phyloP scores from a whole-genome alignment of 2,329 filamentous ascomycete species.

The Phialocephala subalpina region DNA sequence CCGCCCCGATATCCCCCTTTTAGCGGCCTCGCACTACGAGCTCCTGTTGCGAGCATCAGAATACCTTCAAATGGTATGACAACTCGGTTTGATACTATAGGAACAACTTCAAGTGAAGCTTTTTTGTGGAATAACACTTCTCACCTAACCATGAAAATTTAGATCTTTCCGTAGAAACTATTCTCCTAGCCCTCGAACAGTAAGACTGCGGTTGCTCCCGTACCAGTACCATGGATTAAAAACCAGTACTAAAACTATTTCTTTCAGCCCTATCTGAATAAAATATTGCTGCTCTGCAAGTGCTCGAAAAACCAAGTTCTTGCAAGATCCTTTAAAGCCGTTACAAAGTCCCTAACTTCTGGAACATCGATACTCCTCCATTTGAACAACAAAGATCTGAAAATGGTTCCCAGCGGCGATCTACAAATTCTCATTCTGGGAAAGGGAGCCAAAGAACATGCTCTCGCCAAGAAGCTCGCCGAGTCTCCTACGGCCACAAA shows the following conservation, averaged over 20 bases:
- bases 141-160: too few species aligned
- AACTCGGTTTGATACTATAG: too few species aligned
- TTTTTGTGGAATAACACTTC: too few species aligned
- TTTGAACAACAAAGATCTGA: too few species aligned
- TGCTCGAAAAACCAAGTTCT: neutral
- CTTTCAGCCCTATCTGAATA: neutral
- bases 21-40: neutral
- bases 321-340: neutral
- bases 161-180: too few species aligned
- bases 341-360: too few species aligned
- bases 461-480: neutral
- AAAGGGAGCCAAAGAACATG: neutral
- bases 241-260: neutral
- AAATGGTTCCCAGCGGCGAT: neutral
- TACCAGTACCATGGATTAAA: neutral
- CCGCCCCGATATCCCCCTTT: neutral
- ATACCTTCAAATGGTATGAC: neutral
- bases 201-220: neutral
- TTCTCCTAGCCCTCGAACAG: neutral
- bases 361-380: neutral
- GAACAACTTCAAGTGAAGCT: too few species aligned
- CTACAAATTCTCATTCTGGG: neutral
- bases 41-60: neutral
- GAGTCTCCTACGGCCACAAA: neutral
- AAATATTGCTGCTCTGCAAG: neutral